phyloP scores from a whole-genome alignment of 805 yeast species.

The Starmerella potacharoeniae region DNA sequence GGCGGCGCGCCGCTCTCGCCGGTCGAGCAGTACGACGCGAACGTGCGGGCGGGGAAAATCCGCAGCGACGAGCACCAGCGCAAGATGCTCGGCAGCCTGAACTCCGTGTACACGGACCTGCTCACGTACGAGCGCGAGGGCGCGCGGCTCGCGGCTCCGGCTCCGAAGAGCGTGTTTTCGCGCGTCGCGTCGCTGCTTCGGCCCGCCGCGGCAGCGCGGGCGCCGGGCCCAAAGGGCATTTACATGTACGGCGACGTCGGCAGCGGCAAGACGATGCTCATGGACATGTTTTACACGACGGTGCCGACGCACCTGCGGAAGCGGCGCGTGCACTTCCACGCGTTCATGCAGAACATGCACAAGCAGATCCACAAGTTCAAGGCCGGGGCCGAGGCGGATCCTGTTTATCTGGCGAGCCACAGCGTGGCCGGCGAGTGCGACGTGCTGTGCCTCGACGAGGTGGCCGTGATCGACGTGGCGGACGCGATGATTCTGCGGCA shows the following conservation, averaged over 20 bases:
- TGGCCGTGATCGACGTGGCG: constrained; percentile 96
- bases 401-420: constrained; percentile 63
- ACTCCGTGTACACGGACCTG: constrained; percentile 47
- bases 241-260: constrained; percentile 97
- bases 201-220: constrained; percentile 5
- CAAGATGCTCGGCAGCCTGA: constrained; percentile 51
- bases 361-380: constrained; percentile 72
- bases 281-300: constrained; percentile 86
- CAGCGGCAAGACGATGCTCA: constrained; percentile 95
- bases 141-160: constrained; percentile 29
- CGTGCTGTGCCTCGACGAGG: constrained; percentile 88
- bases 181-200: background rate
- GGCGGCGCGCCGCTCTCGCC: constrained; percentile 18
- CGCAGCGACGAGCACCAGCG: constrained; percentile 74
- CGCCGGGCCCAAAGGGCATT: constrained; percentile 58
- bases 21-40: constrained; percentile 28
- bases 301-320: constrained; percentile 70
- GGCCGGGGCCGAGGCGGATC: constrained; percentile 58
- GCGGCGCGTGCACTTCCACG: constrained; percentile 83
- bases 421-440: constrained; percentile 69
- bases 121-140: constrained; percentile 42
- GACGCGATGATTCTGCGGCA: constrained; percentile 93
- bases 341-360: constrained; percentile 90
- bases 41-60: constrained; percentile 26
- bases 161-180: background rate